Base-by-base conservation (phyloP, 352 stramenopile species). In the Phytophthora pisi region DNA sequence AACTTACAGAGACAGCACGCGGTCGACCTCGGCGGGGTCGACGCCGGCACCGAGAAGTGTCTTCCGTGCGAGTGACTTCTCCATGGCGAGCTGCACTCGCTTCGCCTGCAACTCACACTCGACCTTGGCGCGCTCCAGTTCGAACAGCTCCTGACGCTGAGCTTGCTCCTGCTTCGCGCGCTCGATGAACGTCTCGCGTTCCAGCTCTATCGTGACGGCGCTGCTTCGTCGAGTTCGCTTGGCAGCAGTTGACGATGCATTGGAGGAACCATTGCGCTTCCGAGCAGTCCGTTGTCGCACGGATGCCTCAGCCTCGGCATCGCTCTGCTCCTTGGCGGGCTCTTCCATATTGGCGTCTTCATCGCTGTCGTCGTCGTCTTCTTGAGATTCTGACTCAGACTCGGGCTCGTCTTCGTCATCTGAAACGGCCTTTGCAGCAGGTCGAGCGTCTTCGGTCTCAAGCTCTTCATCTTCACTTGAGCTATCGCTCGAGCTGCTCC, bases 81-180 rank as follows among this genome's bases (percentile, higher is more conserved):
- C 77, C 50, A 77, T 66, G 11, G 66, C 60, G 2, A 84, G 56
- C 30, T 86, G 68, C 20, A 88, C 61, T 28, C 77, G 72, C 40
- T 75, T 82, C 20, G 65, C 51, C 46, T 84, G 61, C 20, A 88
- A 56, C 51, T 88, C 79, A 57, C 72, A 68, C 58, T 78, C 61
- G 20, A 77, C 62, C 49, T 80, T 82, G 53, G 73, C 71, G 43
- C 79, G 70, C 63, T 88, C 79, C 13, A 88, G 62, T 40, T 80
- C 50, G 54, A 84, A 86, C 20, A 88, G 52, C 49, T 70, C 55
- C 28, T 80, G 64, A 24, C 76, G 75, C 15, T 82, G 68, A 26
- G 72, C 64, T 61, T 64, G 66, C 49, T 88, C 66, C 38, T 74
- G 65, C 31, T 78, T 71, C 2, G 59, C 53, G 11, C 46, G 60